These are phyloP conservation scores for Magnusiomyces magnusii DNA, from an alignment of 1,139 yeast genomes.

Conservation along the genomic window DNA sequence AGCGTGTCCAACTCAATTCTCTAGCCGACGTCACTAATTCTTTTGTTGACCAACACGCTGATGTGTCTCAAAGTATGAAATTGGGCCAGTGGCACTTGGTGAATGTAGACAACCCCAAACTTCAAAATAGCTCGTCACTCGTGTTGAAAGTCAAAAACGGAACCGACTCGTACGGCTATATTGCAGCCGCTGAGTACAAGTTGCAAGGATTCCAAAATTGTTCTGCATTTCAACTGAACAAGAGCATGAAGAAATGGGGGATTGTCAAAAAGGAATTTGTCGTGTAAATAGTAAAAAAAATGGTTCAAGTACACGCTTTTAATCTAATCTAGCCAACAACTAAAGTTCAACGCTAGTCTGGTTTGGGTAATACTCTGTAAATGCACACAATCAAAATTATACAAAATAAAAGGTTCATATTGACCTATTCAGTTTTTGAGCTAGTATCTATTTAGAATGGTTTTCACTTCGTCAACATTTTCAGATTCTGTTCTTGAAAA, in stretches of 20 bases:
- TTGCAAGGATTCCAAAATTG: slow-evolving; percentile 16
- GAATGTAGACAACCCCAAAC: not conserved
- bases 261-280: slow-evolving; percentile 1
- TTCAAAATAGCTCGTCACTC: slow-evolving; percentile 8
- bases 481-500: too few relatives aligned
- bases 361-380: not conserved
- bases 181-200: slow-evolving; percentile 13
- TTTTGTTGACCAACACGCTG: not conserved
- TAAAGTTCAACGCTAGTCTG: not conserved
- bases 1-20: slow-evolving; percentile 11
- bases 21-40: slow-evolving; percentile 8
- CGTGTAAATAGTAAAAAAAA: not conserved
- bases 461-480: too few relatives aligned
- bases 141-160: slow-evolving; percentile 13
- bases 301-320: not conserved
- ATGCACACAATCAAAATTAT: too few relatives aligned
- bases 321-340: not conserved
- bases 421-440: too few relatives aligned
- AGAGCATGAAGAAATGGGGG: slow-evolving; percentile 17
- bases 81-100: slow-evolving; percentile 12
- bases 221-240: slow-evolving; percentile 13
- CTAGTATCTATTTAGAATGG: too few relatives aligned
- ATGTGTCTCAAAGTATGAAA: not conserved
- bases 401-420: too few relatives aligned
- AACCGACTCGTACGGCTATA: slow-evolving; percentile 12